Evolutionary conservation across 768 basidiomycete genomes (phyloP).

Genomic region (Scleroderma bovista): DNA sequence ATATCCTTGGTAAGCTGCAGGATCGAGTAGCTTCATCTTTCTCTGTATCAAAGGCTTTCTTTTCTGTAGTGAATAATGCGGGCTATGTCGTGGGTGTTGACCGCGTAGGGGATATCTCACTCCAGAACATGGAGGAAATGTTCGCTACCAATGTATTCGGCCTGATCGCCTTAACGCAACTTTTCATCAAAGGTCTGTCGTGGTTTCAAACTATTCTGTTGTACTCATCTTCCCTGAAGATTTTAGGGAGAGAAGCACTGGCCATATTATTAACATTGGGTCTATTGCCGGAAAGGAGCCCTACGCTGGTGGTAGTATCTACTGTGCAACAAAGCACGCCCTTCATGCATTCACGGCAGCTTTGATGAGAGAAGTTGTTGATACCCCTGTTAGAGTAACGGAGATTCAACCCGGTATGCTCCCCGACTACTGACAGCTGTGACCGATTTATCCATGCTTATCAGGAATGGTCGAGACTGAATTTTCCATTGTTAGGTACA

Average conservation of each 20-base stretch:
- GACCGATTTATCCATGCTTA: not conserved
- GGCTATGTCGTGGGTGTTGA: constrained; percentile 90
- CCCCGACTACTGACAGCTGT: constrained; percentile 10
- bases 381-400: constrained; percentile 88
- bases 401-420: constrained; percentile 84
- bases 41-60: not conserved
- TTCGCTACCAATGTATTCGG: constrained; percentile 80
- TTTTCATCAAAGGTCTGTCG: constrained; percentile 50
- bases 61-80: constrained; percentile 60
- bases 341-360: constrained; percentile 83
- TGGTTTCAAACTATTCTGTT: not conserved
- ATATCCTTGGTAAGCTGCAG: constrained; percentile 65
- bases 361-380: constrained; percentile 81
- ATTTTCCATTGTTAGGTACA: constrained; percentile 88
- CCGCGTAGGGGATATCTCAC: constrained; percentile 74
- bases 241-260: constrained; percentile 70
- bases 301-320: constrained; percentile 88
- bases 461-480: constrained; percentile 85
- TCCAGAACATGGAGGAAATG: constrained; percentile 78
- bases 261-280: constrained; percentile 93
- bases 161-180: constrained; percentile 77
- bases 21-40: not conserved
- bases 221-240: constrained; percentile 36
- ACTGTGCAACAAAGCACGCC: constrained; percentile 87
- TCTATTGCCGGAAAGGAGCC: constrained; percentile 86